phyloP scores from a whole-genome alignment of 345 rosid species.

The Sonneratia alba region DNA sequence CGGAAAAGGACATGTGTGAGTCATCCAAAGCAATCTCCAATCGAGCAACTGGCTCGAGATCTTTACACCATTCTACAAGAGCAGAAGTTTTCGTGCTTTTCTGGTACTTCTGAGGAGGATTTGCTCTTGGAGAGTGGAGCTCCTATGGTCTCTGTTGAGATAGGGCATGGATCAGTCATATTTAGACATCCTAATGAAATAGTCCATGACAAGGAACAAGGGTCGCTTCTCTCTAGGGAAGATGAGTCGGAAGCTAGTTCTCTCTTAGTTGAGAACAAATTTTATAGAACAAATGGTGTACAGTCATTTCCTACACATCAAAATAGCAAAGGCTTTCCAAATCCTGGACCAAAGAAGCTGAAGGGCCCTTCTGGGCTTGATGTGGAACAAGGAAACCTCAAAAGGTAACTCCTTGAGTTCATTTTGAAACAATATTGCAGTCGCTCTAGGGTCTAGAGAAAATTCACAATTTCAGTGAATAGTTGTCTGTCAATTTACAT shows the following conservation, averaged over 20 bases:
- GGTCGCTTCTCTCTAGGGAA: constrained; percentile 81
- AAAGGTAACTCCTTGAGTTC: constrained; percentile 39
- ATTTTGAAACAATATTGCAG: background rate
- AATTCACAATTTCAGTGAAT: background rate
- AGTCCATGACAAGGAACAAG: constrained; percentile 26
- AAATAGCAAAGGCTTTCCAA: constrained; percentile 23
- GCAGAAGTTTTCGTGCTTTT: constrained; percentile 82
- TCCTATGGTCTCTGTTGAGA: constrained; percentile 94
- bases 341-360: constrained; percentile 23
- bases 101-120: constrained; percentile 85
- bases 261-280: constrained; percentile 73
- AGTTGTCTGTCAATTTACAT: background rate
- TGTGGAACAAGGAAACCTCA: constrained; percentile 45
- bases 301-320: constrained; percentile 48
- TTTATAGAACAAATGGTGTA: constrained; percentile 39
- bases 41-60: constrained; percentile 89
- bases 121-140: constrained; percentile 82
- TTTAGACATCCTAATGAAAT: constrained; percentile 5
- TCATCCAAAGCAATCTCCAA: constrained; percentile 75
- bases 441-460: background rate
- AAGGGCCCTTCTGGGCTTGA: constrained; percentile 33
- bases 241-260: constrained; percentile 99
- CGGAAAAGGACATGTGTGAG: constrained; percentile 81
- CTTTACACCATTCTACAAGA: constrained; percentile 80
- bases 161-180: constrained; percentile 94